Evolutionary conservation across 2,329 filamentous ascomycete genomes (phyloP).

Genomic region (Ophiostoma perfectum): DNA sequence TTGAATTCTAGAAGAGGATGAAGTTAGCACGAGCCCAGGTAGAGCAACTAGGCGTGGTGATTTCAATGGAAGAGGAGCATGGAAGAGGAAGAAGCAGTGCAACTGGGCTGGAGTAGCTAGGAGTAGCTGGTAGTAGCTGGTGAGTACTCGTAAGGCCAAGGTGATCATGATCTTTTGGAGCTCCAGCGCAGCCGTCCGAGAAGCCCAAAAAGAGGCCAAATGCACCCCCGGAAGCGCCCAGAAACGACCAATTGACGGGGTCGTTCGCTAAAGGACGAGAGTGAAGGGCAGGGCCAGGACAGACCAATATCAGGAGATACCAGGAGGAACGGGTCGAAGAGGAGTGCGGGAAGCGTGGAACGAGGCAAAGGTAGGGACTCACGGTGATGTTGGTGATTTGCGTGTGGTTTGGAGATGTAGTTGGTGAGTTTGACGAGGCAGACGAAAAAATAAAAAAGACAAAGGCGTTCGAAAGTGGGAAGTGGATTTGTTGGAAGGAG

Average conservation of each 20-base stretch:
- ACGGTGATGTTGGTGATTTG: constrained; percentile 15
- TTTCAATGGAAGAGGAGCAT: not conserved
- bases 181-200: not conserved
- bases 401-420: constrained; percentile 18
- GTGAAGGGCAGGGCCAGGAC: not conserved
- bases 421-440: constrained; percentile 19
- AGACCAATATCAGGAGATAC: not conserved
- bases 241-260: not conserved
- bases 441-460: constrained; percentile 12
- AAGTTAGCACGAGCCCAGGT: constrained; percentile 12
- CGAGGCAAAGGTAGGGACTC: constrained; percentile 8
- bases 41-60: not conserved
- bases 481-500: constrained; percentile 24
- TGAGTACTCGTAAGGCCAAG: not conserved
- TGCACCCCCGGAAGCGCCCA: not conserved
- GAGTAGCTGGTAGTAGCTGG: not conserved
- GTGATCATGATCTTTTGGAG: not conserved
- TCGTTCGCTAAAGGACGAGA: not conserved
- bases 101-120: not conserved
- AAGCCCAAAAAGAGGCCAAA: constrained; percentile 5
- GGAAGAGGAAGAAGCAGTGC: not conserved
- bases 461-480: constrained; percentile 23
- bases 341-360: not conserved
- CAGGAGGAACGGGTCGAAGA: not conserved
- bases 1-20: not conserved